These are phyloP conservation scores for Neoarthrinium moseri DNA, from an alignment of 2,329 filamentous ascomycete species.

Conservation along the genomic window DNA sequence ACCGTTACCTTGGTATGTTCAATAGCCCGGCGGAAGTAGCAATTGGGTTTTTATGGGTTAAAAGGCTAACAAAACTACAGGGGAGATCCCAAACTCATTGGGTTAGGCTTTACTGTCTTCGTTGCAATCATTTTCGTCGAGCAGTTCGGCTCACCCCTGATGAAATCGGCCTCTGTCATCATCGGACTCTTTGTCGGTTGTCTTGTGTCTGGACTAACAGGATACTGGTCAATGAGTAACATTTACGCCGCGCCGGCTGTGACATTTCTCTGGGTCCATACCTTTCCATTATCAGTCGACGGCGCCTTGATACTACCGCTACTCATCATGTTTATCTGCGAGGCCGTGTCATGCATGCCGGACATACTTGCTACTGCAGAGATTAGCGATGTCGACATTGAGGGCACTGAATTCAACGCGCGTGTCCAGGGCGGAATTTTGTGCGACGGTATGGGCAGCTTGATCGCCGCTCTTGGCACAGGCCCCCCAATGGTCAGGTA, in stretches of 20 bases:
- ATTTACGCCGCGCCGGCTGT: conserved; percentile 61
- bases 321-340: conserved; percentile 65
- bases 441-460: conserved; percentile 64
- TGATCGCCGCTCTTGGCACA: conserved; percentile 62
- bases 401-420: conserved; percentile 64
- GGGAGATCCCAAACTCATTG: conserved; percentile 62
- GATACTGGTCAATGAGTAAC: conserved; percentile 60
- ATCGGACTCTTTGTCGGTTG: conserved; percentile 65
- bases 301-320: conserved; percentile 65
- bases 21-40: not conserved
- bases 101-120: conserved; percentile 67
- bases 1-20: conserved; percentile 48
- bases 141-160: conserved; percentile 67
- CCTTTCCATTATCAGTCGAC: conserved; percentile 65
- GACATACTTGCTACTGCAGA: conserved; percentile 62
- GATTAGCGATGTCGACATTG: conserved; percentile 47
- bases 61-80: not conserved
- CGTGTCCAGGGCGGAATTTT: conserved; percentile 68
- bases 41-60: too few species aligned
- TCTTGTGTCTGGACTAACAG: conserved; percentile 64
- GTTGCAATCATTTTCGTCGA: conserved; percentile 67
- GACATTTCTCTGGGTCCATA: conserved; percentile 71
- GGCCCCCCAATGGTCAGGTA: conserved; percentile 61
- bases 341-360: conserved; percentile 57
- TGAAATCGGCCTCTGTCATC: conserved; percentile 67